Evolutionary conservation across 306 rosid species (phyloP).

Genomic region (Gillenia trifoliata): DNA sequence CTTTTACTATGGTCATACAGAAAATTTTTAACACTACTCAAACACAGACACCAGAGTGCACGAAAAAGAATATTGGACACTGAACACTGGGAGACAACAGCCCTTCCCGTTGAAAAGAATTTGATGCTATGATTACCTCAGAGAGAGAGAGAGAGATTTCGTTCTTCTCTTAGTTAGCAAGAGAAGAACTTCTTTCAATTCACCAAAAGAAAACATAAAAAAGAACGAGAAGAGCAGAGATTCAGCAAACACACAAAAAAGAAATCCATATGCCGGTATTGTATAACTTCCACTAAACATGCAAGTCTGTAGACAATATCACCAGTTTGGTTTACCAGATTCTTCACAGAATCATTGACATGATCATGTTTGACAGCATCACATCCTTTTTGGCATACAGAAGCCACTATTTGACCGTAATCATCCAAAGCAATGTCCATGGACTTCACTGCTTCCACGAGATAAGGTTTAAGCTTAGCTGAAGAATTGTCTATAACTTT

Average conservation of each 20-base stretch:
- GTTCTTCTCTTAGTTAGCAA: too few relatives aligned
- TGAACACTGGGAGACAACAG: background rate
- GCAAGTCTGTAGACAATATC: constrained; percentile 12
- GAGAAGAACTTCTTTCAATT: background rate
- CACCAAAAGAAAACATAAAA: background rate
- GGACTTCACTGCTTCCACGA: constrained; percentile 45
- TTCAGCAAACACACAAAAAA: background rate
- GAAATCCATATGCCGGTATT: background rate
- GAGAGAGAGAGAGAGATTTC: background rate
- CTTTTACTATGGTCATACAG: background rate
- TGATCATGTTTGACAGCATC: constrained; percentile 1
- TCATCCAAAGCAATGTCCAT: constrained; percentile 39
- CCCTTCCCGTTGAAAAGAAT: background rate
- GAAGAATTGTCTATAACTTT: constrained; percentile 60
- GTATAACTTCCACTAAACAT: constrained; percentile 11
- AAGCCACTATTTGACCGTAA: constrained; percentile 39
- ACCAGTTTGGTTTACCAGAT: constrained; percentile 32
- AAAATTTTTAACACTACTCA: background rate
- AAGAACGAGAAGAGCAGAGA: background rate
- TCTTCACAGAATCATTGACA: background rate
- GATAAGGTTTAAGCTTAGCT: constrained; percentile 45
- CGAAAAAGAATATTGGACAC: background rate
- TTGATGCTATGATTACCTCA: constrained; percentile 1
- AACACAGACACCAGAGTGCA: background rate
- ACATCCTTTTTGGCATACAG: constrained; percentile 42